Conservation (phyloP, 768 basidiomycete genomes). For the Phlebiopsis flavidoalba region DNA sequence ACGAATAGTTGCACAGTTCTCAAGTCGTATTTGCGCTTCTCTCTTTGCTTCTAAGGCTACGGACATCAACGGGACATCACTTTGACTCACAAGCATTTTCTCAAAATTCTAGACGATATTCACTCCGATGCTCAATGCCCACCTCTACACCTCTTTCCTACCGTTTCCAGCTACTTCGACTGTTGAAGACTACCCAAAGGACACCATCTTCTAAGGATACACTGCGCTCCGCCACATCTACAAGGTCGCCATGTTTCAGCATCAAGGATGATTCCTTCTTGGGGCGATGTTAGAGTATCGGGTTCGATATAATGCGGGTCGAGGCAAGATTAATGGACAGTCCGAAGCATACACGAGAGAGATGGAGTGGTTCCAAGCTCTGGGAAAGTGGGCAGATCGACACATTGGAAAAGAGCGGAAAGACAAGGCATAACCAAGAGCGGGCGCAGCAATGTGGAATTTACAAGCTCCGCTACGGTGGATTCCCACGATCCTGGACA, state of each 20-base stretch:
- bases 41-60: background rate
- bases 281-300: too few relatives aligned
- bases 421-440: background rate
- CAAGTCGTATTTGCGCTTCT: background rate
- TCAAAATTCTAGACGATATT: background rate
- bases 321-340: too few relatives aligned
- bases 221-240: background rate
- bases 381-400: background rate
- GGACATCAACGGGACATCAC: background rate
- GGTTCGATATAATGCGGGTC: too few relatives aligned
- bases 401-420: background rate
- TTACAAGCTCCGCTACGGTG: background rate
- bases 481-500: too few relatives aligned
- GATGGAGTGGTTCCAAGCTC: too few relatives aligned
- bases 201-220: background rate
- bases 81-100: background rate
- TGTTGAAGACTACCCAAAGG: background rate
- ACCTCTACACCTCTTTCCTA: background rate
- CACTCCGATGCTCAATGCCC: background rate
- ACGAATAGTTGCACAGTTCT: background rate
- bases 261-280: too few relatives aligned
- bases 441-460: background rate
- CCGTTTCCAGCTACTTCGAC: background rate
- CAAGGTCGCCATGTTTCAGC: background rate
- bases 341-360: too few relatives aligned